Percentiles rank a stretch among this genome's conserved stretches.
These are phyloP conservation scores for Cercospora canescens DNA, from an alignment of 2,329 filamentous ascomycete genomes.

Conservation along the genomic window DNA sequence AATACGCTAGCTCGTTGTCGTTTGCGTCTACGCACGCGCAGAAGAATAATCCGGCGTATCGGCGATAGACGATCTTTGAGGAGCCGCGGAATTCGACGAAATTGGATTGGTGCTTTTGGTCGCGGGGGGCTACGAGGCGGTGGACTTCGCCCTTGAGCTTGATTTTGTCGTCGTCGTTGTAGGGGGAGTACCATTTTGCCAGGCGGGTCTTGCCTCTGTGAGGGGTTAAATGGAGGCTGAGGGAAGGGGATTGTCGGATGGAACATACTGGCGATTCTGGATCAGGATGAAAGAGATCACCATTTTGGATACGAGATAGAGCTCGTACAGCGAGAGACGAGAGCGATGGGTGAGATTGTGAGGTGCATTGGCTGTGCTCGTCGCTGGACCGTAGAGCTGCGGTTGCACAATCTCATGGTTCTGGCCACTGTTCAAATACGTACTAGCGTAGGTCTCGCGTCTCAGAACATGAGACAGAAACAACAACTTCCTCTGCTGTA, in stretches of 20 bases:
- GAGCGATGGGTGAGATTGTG: background rate
- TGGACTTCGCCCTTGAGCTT: constrained; percentile 99
- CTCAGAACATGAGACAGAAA: background rate
- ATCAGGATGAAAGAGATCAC: constrained; percentile 87
- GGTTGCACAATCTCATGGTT: background rate
- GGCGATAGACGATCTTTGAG: constrained; percentile 92
- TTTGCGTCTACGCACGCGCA: constrained; percentile 99
- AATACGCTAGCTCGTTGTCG: constrained; percentile 94
- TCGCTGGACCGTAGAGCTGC: background rate
- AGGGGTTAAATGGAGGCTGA: constrained; percentile 20
- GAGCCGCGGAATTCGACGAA: constrained; percentile 92
- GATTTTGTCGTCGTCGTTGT: constrained; percentile 98
- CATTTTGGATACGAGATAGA: constrained; percentile 38
- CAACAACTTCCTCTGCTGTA: background rate
- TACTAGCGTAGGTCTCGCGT: background rate
- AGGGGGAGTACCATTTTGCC: constrained; percentile 98
- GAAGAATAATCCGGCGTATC: constrained; percentile 98
- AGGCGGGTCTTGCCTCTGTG: constrained; percentile 92
- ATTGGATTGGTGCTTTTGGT: constrained; percentile 99
- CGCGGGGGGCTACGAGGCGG: constrained; percentile 92
- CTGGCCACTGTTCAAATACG: background rate
- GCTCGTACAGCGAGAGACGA: background rate
- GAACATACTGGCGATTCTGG: constrained; percentile 75
- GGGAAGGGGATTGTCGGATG: background rate
- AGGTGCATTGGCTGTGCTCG: background rate